Evolutionary conservation across 148 eudicot genomes (phyloP), one percentile per base, ranked within the genome.

Genomic region (Hydrangea macrophylla): DNA sequence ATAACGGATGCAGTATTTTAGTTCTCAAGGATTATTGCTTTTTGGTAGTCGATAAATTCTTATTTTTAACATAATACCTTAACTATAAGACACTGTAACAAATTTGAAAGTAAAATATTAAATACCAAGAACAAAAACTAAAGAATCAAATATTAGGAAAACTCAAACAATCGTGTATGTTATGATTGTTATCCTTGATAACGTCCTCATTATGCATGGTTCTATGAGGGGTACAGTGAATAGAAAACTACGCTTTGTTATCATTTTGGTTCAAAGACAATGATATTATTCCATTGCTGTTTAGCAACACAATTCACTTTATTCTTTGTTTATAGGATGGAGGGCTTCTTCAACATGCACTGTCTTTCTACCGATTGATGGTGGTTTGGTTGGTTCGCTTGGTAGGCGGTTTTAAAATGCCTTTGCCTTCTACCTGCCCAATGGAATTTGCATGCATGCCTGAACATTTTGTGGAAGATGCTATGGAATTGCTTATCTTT

Each of bases 361-460:
- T 94, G 70, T 74, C 97, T 55, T 94, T 85, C 83, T 87, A 78
- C 76, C 97, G 96, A 36, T 78, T 94, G 70, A 84, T 88, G 90
- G 75, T 94, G 68, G 90, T 90, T 79, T 94, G 99, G 99, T 61
- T 94, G 81, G 97, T 83, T 66, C 84, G 81, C 36, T 80, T 89
- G 15, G 92, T 85, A 62, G 99, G 93, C 55, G 99, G 97, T 60
- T 94, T 86, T 69, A 94, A 84, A 67, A 84, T 90, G 96, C 99
- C 99, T 73, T 73, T 94, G 64, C 96, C 97, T 25, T 69, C 75
- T 28, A 64, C 80, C 65, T 88, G 97, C 82, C 97, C 97, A 7
- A 80, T 83, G 85, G 88, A 81, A 74, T 90, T 94, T 82, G 96
- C 99, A 63, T 86, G 88, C 78, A 85, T 94, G 97, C 99, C 99